phyloP scores from a whole-genome alignment of 768 basidiomycete species.

The Chlorophyllum brunneum region DNA sequence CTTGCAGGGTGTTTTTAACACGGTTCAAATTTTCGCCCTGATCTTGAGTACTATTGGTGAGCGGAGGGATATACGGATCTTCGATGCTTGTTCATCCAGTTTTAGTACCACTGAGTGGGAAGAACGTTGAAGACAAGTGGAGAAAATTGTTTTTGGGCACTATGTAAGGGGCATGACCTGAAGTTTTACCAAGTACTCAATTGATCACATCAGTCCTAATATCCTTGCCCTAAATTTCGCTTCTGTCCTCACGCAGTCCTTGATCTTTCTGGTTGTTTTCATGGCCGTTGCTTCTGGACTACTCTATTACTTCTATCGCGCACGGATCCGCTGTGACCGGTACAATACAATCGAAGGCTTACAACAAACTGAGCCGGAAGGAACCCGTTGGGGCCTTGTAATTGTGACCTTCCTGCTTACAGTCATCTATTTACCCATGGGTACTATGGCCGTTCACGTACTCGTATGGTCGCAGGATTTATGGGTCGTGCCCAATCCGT shows the following conservation, averaged over 20 bases:
- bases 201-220: conserved; percentile 50
- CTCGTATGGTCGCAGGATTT: conserved; percentile 76
- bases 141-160: conserved; percentile 58
- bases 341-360: conserved; percentile 52
- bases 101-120: conserved; percentile 36
- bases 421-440: conserved; percentile 70
- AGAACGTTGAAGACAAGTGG: conserved; percentile 46
- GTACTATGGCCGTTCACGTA: conserved; percentile 73
- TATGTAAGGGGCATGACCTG: conserved; percentile 42
- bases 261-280: conserved; percentile 58
- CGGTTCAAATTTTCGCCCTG: conserved; percentile 68
- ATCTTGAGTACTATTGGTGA: conserved; percentile 64
- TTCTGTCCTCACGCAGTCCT: conserved; percentile 51
- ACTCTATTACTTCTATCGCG: conserved; percentile 56
- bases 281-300: conserved; percentile 49
- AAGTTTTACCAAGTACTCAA: not conserved
- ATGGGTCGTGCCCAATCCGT: conserved; percentile 70
- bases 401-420: conserved; percentile 62
- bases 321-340: conserved; percentile 43
- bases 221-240: conserved; percentile 73
- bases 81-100: not conserved
- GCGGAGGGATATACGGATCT: conserved; percentile 2
- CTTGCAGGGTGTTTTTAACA: conserved; percentile 64
- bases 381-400: conserved; percentile 51
- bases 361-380: conserved; percentile 38